Evolutionary conservation across 129 eudicot species (phyloP).

Genomic region (Escallonia rubra): DNA sequence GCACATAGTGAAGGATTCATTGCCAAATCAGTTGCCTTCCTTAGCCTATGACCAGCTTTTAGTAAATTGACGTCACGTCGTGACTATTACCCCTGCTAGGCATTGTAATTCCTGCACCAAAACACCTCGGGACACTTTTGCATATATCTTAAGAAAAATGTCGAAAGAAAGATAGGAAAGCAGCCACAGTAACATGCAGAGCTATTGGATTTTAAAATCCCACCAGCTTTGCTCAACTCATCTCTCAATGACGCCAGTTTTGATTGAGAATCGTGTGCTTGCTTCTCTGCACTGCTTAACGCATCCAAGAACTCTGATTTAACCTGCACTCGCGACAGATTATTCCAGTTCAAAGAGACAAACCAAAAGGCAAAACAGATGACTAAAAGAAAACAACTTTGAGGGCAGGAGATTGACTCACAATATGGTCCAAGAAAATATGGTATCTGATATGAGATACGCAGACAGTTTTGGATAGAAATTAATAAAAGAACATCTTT

Average conservation of each 20-base stretch:
- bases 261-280: conserved; percentile 58
- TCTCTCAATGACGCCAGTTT: conserved; percentile 52
- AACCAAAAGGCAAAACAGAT: conserved; percentile 4
- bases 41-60: no score
- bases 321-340: conserved; percentile 40
- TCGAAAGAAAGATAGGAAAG: neutral
- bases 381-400: neutral
- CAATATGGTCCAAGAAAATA: neutral
- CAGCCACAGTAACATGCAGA: neutral
- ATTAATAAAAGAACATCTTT: no score
- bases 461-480: no score
- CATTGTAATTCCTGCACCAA: no score
- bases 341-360: neutral
- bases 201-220: neutral
- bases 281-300: conserved; percentile 80
- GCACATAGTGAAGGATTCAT: no score
- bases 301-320: conserved; percentile 88
- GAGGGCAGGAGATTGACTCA: neutral
- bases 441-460: no score
- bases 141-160: no score
- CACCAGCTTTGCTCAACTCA: conserved; percentile 70
- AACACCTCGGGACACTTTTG: no score
- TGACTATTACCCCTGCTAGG: no score
- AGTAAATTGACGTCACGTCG: no score
- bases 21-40: no score